Evolutionary conservation across 345 rosid genomes (phyloP).

Genomic region (Turritis glabra): DNA sequence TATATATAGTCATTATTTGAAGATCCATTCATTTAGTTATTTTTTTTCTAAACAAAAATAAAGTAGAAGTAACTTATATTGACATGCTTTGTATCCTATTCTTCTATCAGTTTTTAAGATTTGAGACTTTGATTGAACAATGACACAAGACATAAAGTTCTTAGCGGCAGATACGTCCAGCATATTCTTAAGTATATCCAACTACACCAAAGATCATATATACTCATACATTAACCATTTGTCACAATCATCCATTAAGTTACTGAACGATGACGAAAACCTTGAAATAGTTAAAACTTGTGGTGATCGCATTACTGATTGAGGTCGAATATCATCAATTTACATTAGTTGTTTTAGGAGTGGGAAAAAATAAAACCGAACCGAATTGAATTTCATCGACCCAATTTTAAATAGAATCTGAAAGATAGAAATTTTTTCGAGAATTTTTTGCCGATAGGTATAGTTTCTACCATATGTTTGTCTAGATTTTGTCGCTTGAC

Average conservation of each 20-base stretch:
- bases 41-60: neutral
- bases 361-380: neutral
- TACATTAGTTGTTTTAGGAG: neutral
- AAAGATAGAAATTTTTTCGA: too few species aligned
- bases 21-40: neutral
- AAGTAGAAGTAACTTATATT: neutral
- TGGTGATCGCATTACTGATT: neutral
- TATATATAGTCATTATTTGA: neutral
- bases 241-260: neutral
- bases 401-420: neutral
- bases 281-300: neutral
- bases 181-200: slow-evolving; percentile 21
- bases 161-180: neutral
- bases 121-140: neutral
- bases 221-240: neutral
- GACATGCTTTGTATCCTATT: slow-evolving; percentile 23
- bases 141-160: neutral
- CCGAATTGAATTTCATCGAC: neutral
- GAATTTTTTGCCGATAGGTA: too few species aligned
- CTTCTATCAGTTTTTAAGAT: neutral
- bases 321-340: neutral
- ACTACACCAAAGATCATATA: neutral
- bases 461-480: too few species aligned
- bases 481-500: neutral
- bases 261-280: neutral